Evolutionary conservation across 2,329 filamentous ascomycete species (phyloP), one percentile per base, ranked within the genome.

Genomic region (Lasiodiplodia theobromae): DNA sequence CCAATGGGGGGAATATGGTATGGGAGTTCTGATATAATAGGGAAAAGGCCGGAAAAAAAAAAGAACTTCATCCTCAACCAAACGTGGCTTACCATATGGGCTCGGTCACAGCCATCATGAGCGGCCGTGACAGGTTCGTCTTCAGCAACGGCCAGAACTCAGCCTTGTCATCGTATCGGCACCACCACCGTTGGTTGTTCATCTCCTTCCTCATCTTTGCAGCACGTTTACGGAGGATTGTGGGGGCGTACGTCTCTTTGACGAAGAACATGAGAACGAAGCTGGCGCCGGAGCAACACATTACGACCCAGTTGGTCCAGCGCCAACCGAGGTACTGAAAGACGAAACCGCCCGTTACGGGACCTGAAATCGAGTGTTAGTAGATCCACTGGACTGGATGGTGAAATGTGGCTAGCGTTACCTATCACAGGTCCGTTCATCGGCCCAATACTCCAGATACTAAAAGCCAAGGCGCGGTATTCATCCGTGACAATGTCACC

Each of bases 241-340:
- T 85, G 1, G 92, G 93, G 0, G 88, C 86, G 73, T 96, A 96
- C 0, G 92, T 95, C 80, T 97, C 93, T 70, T 87, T 87, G 58
- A 92, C 83, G 1, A 67, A 25, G 54, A 70, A 11, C 40, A 70
- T 38, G 10, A 69, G 23, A 25, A 44, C 21, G 14, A 64, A 44
- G 18, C 51, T 54, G 10, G 49, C 25, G 34, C 67, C 67, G 28
- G 51, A 92, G 66, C 95, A 89, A 72, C 94, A 93, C 71, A 95
- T 86, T 78, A 94, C 91, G 68, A 94, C 89, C 92, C 92, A 95
- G 76, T 94, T 93, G 62, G 85, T 87, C 89, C 89, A 94, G 71
- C 85, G 86, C 89, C 92, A 93, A 23, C 76, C 70, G 6, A 84
- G 72, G 71, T 81, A 80, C 11, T 79, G 77, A 47, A 85, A 80